Conservation (phyloP, 1,139 yeast genomes). For the Saccharomyces hybrid region DNA sequence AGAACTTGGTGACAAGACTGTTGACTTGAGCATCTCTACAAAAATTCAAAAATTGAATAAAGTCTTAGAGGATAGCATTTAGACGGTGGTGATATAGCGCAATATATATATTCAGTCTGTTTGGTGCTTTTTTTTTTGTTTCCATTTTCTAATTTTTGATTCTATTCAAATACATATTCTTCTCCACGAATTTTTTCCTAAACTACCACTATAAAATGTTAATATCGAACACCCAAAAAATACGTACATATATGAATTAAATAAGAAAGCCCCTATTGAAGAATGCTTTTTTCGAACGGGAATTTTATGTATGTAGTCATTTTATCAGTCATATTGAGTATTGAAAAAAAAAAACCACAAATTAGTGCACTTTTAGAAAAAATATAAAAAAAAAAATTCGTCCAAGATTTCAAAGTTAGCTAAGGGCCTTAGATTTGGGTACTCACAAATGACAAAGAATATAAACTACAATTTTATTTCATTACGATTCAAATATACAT, state of each 20-base stretch:
- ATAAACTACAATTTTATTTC: background rate
- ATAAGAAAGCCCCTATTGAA: background rate
- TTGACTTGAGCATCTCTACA: constrained; percentile 80
- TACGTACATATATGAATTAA: background rate
- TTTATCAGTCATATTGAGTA: background rate
- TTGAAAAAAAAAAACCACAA: no score
- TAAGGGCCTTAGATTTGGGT: no score
- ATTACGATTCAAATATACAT: background rate
- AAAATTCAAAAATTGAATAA: constrained; percentile 86
- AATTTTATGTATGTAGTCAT: no score
- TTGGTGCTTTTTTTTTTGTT: background rate
- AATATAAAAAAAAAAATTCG: no score
- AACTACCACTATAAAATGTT: no score
- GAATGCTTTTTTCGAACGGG: no score
- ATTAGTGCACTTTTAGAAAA: no score
- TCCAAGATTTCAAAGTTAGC: no score
- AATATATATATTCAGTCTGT: background rate
- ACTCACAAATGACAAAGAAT: no score
- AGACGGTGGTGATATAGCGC: constrained; percentile 15
- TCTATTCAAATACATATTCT: background rate
- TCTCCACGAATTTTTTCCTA: background rate
- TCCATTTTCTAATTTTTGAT: background rate
- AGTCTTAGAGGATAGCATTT: constrained; percentile 76
- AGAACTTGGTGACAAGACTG: constrained; percentile 95
- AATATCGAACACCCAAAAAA: background rate